phyloP scores from a whole-genome alignment of 176 grass and related monocot genomes.

The Neostapfia colusana region DNA sequence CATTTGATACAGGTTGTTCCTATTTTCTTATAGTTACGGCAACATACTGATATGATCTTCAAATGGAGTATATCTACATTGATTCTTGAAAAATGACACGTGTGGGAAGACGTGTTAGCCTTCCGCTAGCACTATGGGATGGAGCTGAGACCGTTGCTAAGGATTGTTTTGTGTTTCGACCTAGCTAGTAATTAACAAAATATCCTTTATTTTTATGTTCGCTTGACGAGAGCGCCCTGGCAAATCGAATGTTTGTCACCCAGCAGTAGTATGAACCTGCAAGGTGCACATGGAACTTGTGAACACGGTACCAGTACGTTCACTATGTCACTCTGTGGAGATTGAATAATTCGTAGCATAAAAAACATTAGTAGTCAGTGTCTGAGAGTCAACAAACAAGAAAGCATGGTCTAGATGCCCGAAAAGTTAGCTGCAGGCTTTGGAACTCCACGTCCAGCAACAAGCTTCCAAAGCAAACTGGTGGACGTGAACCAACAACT shows the following conservation, averaged over 20 bases:
- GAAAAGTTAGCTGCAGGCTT: constrained; percentile 45
- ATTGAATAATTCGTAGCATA: constrained; percentile 9
- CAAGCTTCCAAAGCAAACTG: constrained; percentile 40
- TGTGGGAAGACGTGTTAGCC: not conserved
- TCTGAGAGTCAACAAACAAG: constrained; percentile 50
- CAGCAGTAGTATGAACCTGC: not conserved
- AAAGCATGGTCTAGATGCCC: constrained; percentile 30
- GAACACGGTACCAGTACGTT: not conserved
- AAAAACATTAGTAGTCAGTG: constrained; percentile 25
- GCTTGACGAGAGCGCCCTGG: not conserved
- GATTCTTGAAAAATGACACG: no score
- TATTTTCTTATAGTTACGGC: no score
- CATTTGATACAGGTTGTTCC: no score
- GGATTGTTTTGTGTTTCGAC: not conserved
- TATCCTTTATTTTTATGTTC: not conserved
- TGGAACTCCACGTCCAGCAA: constrained; percentile 45
- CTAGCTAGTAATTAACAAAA: not conserved
- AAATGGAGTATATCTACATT: no score
- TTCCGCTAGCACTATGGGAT: not conserved
- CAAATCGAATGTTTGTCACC: constrained; percentile 24
- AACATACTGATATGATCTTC: no score
- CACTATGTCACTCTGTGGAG: not conserved
- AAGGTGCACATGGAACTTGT: constrained; percentile 18
- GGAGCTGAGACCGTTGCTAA: not conserved
- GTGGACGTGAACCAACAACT: constrained; percentile 12